Evolutionary conservation across 352 stramenopile genomes (phyloP), one percentile per base, ranked within the genome.

Genomic region (Phytophthora hybrid): DNA sequence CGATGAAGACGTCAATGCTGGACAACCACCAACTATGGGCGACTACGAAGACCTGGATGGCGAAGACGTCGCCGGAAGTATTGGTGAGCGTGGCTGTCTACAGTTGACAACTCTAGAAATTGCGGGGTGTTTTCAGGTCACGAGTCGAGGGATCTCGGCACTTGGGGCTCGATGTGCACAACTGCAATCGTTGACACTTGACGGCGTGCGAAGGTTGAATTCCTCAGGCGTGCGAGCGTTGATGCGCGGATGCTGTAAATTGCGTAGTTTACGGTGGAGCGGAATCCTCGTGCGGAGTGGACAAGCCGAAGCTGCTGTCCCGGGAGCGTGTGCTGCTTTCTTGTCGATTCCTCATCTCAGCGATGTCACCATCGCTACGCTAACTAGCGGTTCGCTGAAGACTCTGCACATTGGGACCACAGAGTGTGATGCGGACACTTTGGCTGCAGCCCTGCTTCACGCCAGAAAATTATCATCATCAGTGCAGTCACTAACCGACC

Each of bases 101-200:
- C 51, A 76, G 18, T 60, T 94, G n/a, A 58, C 34, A 47, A 78
- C 41, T 14, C 65, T 95, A 13, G 85, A 95, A 14, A 71, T 95
- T 46, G 75, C 83, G 8, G 89, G 87, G 21, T 95, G 89, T 59
- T 90, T 88, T 59, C 84, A 78, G 46, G 60, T 95, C 55, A 94
- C 85, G 5, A 85, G 79, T 61, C 77, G 62, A 41, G 79, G 82
- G 1, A 59, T 93, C 29, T 66, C 57, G 11, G 66, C 73, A 0
- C 52, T 95, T 9, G 83, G 77, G 0, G 34, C 63, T 1, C 60
- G 75, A 10, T 94, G 89, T 23, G 1, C 55, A 5, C 59, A 69
- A 14, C 80, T 95, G 5, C 54, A 78, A 23, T 75, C 64, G n/a
- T 59, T 95, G 19, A 58, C 81, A n/a, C 58, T 93, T 0, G 82